Evolutionary conservation across 306 rosid genomes (phyloP).

Genomic region (Quercus cerris): DNA sequence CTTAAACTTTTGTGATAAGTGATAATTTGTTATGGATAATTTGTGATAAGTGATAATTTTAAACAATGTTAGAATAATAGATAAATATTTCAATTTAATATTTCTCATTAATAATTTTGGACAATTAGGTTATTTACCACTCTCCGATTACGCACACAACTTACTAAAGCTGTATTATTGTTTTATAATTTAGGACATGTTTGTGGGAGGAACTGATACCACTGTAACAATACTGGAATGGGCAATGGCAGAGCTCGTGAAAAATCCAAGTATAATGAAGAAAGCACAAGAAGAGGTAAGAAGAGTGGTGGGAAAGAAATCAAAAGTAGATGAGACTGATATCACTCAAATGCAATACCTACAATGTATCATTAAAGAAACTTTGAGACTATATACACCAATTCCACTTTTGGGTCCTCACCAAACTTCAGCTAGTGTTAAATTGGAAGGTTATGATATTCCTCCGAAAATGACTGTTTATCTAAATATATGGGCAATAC

Average conservation of each 20-base stretch:
- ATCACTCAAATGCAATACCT: constrained; percentile 27
- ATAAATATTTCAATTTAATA: too few relatives aligned
- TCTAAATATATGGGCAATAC: constrained; percentile 27
- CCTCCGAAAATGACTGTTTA: constrained; percentile 9
- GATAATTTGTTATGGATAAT: too few relatives aligned
- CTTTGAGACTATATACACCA: constrained; percentile 32
- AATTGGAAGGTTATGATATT: constrained; percentile 19
- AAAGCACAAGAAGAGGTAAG: constrained; percentile 36
- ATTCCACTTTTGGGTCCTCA: constrained; percentile 24
- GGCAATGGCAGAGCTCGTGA: constrained; percentile 32
- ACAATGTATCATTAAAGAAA: constrained; percentile 31
- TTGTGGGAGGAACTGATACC: constrained; percentile 14
- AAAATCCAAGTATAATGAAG: constrained; percentile 24
- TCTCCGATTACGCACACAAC: neutral
- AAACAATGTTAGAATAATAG: too few relatives aligned
- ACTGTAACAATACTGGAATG: constrained; percentile 17
- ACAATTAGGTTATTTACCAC: too few relatives aligned
- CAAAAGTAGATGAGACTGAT: constrained; percentile 8
- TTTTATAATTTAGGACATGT: constrained; percentile 24
- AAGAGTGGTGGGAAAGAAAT: constrained; percentile 17
- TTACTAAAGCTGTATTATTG: neutral
- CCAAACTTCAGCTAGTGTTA: neutral
- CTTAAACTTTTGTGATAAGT: too few relatives aligned
- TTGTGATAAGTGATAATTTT: too few relatives aligned
- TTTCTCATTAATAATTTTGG: too few relatives aligned